Evolutionary conservation across 306 rosid genomes (phyloP).

Genomic region (Cucumis cinereus): DNA sequence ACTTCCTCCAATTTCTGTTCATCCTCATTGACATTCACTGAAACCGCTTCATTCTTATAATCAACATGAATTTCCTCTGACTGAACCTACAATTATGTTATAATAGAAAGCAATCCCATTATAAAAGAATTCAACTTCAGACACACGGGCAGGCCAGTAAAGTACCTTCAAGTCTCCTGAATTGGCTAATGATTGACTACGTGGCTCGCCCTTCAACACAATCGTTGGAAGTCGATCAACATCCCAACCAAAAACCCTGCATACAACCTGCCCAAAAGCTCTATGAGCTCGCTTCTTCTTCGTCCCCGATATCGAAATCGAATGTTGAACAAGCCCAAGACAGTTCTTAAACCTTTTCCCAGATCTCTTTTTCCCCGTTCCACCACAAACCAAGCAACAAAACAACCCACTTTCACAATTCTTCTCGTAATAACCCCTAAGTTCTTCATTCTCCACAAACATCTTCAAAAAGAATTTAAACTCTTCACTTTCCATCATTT

Average conservation of each 20-base stretch:
- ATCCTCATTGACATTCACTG: background rate
- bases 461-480: constrained; percentile 31
- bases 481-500: constrained; percentile 18
- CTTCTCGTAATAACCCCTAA: constrained; percentile 47
- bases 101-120: background rate
- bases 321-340: constrained; percentile 43
- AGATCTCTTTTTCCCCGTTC: constrained; percentile 30
- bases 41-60: background rate
- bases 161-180: constrained; percentile 18
- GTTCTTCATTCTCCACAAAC: constrained; percentile 30
- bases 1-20: constrained; percentile 1
- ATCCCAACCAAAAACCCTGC: constrained; percentile 63
- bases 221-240: constrained; percentile 33
- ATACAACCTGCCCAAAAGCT: constrained; percentile 46
- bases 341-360: constrained; percentile 51
- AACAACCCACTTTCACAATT: constrained; percentile 37
- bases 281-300: constrained; percentile 39
- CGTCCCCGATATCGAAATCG: constrained; percentile 25
- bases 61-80: background rate
- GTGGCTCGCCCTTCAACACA: constrained; percentile 39
- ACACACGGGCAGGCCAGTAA: background rate
- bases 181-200: constrained; percentile 17
- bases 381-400: constrained; percentile 62
- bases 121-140: background rate
- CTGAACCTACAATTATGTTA: constrained; percentile 9